Base-by-base conservation (phyloP, 2,329 filamentous ascomycete genomes). In the Neopestalotiopsis clavispora region DNA sequence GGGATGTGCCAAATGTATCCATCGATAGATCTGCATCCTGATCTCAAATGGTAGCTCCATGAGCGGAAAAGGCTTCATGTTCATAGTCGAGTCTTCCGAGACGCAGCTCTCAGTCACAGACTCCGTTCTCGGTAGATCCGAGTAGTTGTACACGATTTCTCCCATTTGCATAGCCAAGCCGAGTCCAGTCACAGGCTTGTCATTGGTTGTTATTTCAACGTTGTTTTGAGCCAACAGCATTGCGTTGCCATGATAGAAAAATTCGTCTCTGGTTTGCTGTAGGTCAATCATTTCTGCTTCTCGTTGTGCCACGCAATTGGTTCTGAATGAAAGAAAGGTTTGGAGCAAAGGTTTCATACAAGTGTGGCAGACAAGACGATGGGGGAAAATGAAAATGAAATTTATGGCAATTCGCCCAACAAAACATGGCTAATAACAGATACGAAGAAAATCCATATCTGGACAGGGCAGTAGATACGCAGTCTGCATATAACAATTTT, bases 21-120 rank as follows among this genome's bases (percentile, higher is more conserved):
- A 82, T 66, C 74, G 70, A 73, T 86, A 87, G 42, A 87, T 83
- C 67, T 83, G 78, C 13, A 84, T 79, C 14, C 85, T 80, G 63
- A 86, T 78, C 72, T 87, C 85, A 14, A 80, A 72, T 0, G 84
- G 83, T 4, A 85, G 74, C 38, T 77, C 73, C 61, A 84, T 66
- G 84, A 74, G 13, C 74, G 71, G 65, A 74, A 73, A 60, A 45
- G 20, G 60, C 38, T 38, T 38, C 14, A 20, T 61, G 13, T 40
- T 34, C 58, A 5, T 40, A 13, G 12, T n/a, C 14, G 20, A 34
- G n/a, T 65, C 17, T n/a, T 65, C 45, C 34, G 23, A 30, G 12
- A 17, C 12, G 58, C 28, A 30, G 30, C 57, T 30, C 30, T 59
- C 30, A 4, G 30, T 17, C 9, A 59, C 57, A 14, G 57, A 34